A percentile compares a stretch with the other conserved stretches of the same genome.
Conservation (phyloP, 805 yeast species). For the Suhomyces faveliae region DNA sequence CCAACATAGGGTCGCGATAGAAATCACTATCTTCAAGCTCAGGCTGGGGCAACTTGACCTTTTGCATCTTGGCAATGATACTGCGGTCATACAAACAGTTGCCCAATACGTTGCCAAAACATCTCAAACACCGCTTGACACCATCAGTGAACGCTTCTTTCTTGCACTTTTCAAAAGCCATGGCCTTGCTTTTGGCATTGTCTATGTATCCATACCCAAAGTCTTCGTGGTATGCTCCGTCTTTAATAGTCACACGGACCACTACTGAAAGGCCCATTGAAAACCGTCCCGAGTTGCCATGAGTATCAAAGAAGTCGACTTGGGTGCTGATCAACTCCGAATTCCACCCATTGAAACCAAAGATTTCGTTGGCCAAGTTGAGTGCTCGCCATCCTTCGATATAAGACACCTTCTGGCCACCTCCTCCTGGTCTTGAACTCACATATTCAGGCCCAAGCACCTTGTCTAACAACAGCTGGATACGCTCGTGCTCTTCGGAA, state of each 20-base stretch:
- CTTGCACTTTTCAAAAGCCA: conserved; percentile 77
- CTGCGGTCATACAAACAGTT: conserved; percentile 81
- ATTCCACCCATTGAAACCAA: conserved; percentile 83
- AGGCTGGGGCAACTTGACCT: conserved; percentile 31
- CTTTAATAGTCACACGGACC: conserved; percentile 69
- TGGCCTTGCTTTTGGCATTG: conserved; percentile 64
- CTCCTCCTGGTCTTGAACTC: conserved; percentile 73
- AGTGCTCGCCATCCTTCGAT: conserved; percentile 85
- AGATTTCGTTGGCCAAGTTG: conserved; percentile 74
- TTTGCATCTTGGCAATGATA: conserved; percentile 51
- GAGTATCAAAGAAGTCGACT: conserved; percentile 70
- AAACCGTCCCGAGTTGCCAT: conserved; percentile 49
- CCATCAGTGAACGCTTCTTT: conserved; percentile 88
- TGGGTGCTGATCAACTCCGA: conserved; percentile 64
- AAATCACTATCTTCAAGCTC: conserved; percentile 33
- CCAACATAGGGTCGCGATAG: conserved; percentile 36
- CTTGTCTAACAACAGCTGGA: conserved; percentile 33
- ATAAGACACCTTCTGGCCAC: conserved; percentile 65
- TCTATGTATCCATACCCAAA: conserved; percentile 75
- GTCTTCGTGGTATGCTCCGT: conserved; percentile 80
- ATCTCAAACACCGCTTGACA: conserved; percentile 70
- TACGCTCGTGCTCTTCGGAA: conserved; percentile 32
- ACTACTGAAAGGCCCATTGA: conserved; percentile 69
- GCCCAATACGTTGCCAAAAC: conserved; percentile 78
- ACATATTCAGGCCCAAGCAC: conserved; percentile 75